Evolutionary conservation across 208 protist species (phyloP), one percentile per base, ranked within the genome.

Genomic region (Angomonas ambiguus): DNA sequence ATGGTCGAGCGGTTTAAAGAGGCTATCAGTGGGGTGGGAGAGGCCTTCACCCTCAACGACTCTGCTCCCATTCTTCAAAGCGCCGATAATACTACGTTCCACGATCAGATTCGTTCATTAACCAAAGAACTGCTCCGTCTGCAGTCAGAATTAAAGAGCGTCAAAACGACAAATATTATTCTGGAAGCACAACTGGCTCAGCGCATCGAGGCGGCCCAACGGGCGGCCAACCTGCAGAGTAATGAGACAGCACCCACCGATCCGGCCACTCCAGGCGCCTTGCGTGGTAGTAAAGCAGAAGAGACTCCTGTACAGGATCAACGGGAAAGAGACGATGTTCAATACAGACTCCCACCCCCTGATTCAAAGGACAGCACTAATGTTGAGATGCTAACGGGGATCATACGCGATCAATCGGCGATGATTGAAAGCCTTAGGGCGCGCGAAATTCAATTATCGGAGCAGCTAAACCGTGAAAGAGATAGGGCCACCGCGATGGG

Each of bases 1-100:
- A 91, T 93, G 85, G 79, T 92, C 28, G 85, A 91, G 48, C 80
- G 87, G 22, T 93, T 93, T 56, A 79, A 82, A 41, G 84, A 77
- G 51, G 85, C 85, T 1, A 90, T 96, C 45, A 66, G 74, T 18
- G 86, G 77, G 22, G 80, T 83, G 24, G 82, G 79, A 24, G 65
- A 80, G 56, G 64, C 60, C 11, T 16, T 83, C 33, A 56, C 58
- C 1, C 65, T 74, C 18, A 24, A 2, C 38, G 56, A 61, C 22
- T 27, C 61, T 3, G 34, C 56, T 16, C 51, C 55, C 27, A 49
- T 73, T n/a, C 57, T 74, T 1, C 51, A 56, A 27, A 28, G 55
- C 34, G 67, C 28, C 20, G 31, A 31, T 27, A 67, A 77, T 30
- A 56, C 72, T 11, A 67, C 73, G 0, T 48, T 79, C 16, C 38